A percentile compares a stretch with the other conserved stretches of the same genome.
Evolutionary conservation across 2,329 filamentous ascomycete species (phyloP).

Genomic region (Bipolaris cookei): DNA sequence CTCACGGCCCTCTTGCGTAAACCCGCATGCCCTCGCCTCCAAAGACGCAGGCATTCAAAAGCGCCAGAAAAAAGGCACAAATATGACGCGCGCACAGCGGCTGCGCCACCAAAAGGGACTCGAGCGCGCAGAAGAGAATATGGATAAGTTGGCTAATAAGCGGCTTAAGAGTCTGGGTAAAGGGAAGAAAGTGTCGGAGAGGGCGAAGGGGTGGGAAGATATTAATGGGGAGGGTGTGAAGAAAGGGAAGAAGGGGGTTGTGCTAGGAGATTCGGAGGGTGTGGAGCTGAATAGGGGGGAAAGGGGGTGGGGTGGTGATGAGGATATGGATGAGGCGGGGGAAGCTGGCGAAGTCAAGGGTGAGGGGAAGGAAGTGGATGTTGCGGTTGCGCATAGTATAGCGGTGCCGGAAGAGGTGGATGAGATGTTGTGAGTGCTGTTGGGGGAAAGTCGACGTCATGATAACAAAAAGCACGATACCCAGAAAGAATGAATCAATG

Average conservation of each 20-base stretch:
- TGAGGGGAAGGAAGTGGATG: constrained; percentile 24
- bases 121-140: constrained; percentile 61
- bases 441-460: too few relatives aligned
- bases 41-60: constrained; percentile 77
- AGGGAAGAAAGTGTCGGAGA: constrained; percentile 56
- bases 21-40: constrained; percentile 67
- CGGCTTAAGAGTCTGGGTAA: constrained; percentile 59
- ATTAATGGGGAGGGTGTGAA: constrained; percentile 38
- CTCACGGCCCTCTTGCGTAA: constrained; percentile 30
- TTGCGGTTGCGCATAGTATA: constrained; percentile 21
- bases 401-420: constrained; percentile 30
- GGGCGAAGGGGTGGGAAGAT: constrained; percentile 53
- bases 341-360: constrained; percentile 17
- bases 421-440: constrained; percentile 32
- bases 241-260: constrained; percentile 25
- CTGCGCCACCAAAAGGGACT: constrained; percentile 55
- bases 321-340: constrained; percentile 42
- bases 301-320: constrained; percentile 39
- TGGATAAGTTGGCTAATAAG: constrained; percentile 64
- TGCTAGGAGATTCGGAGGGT: constrained; percentile 21
- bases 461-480: constrained; percentile 7
- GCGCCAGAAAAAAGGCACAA: constrained; percentile 58
- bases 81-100: constrained; percentile 59
- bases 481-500: constrained; percentile 11
- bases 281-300: constrained; percentile 21